Evolutionary conservation across 108 stramenopile genomes (phyloP), one percentile per base, ranked within the genome.

Genomic region (Aureococcus anophagefferens): DNA sequence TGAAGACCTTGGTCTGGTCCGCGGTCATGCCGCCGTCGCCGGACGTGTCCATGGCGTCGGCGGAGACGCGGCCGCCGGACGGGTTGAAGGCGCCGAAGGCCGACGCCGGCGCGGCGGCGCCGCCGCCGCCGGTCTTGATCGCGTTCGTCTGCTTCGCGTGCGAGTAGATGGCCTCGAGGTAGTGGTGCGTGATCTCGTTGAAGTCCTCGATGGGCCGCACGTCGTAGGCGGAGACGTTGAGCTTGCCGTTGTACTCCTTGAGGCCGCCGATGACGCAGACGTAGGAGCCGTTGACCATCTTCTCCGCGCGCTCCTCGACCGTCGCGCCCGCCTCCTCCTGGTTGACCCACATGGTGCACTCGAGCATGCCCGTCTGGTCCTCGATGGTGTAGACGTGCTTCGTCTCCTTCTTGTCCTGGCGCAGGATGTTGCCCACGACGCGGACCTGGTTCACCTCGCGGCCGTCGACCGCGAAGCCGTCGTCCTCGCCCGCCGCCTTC

Each of bases 141-240:
- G 63, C 70, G 29, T 45, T 64, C 25, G 71, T 72, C 25, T 16
- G 13, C 45, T 72, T 63, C 0, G 51, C 64, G 65, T 76, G 76
- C 35, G 65, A 28, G 35, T 72, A 31, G 30, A 72, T 72, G 36
- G 71, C 71, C 44, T 76, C 77, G 30, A 73, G 36, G 7, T 74
- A 67, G 63, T 78, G 77, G 65, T 78, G 72, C 46, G 77, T 78
- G 30, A 78, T 13, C 0, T 34, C 59, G 68, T 78, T 71, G 31
- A 66, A 68, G 77, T 78, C 71, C 33, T 36, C 37, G 40, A 78
- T 37, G 34, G 70, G 74, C 16, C 63, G 37, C 62, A 78, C 64
- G 30, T 35, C 28, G 37, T 68, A 74, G 21, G 33, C 62, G 30
- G 44, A 67, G 29, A 78, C 9, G 32, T 69, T 44, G 18, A 33